phyloP scores from a whole-genome alignment of 2,329 filamentous ascomycete genomes.

The Colletotrichum kahawae region DNA sequence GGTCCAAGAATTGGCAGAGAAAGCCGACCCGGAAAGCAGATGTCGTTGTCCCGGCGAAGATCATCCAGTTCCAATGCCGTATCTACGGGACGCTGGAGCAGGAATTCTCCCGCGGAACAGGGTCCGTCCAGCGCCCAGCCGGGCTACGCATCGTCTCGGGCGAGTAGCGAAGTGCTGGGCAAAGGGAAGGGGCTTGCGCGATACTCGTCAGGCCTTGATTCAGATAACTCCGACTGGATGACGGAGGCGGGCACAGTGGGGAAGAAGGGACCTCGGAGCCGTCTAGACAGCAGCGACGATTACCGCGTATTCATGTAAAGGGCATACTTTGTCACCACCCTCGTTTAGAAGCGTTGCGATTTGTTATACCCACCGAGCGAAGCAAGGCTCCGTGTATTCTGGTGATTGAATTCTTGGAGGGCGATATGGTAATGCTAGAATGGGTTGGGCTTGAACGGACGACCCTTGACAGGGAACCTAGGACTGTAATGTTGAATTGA shows the following conservation, averaged over 20 bases:
- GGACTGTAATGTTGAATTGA: slow-evolving; percentile 18
- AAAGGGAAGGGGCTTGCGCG: slow-evolving; percentile 10
- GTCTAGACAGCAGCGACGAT: slow-evolving; percentile 14
- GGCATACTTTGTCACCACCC: not conserved
- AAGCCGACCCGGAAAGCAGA: slow-evolving; percentile 12
- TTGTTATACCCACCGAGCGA: slow-evolving; percentile 18
- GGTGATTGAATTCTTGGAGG: not conserved
- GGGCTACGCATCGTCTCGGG: slow-evolving; percentile 8
- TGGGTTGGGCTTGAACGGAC: not conserved
- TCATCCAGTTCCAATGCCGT: slow-evolving; percentile 16
- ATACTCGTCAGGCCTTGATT: slow-evolving; percentile 14
- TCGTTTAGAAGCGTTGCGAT: slow-evolving; percentile 17
- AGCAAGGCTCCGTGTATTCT: not conserved
- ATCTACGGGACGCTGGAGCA: slow-evolving; percentile 10
- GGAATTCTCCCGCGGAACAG: slow-evolving; percentile 5
- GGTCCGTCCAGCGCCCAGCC: not conserved
- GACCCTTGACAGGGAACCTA: not conserved
- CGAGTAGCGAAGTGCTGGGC: slow-evolving; percentile 17
- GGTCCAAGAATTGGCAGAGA: not conserved
- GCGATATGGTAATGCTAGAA: not conserved
- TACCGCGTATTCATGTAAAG: slow-evolving; percentile 22
- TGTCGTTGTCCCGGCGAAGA: slow-evolving; percentile 1
- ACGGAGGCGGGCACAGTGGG: slow-evolving; percentile 18
- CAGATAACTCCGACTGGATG: slow-evolving; percentile 21
- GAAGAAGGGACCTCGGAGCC: slow-evolving; percentile 2